Base-by-base conservation (phyloP, 495 filamentous ascomycete genomes). In the Glarea lozoyensis region DNA sequence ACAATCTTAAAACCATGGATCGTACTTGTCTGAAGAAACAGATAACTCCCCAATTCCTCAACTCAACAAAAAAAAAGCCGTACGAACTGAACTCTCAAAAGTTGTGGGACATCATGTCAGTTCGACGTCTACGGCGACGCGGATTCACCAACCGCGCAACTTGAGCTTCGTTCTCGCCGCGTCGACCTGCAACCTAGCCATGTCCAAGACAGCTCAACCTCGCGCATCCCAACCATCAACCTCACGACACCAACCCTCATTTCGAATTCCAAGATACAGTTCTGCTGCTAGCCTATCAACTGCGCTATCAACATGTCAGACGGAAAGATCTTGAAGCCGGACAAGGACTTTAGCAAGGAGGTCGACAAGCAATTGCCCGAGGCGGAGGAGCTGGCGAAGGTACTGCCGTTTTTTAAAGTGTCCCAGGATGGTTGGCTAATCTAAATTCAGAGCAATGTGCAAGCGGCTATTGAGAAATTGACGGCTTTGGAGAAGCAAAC, bases 401-500 rank as follows among this genome's bases (percentile, higher is more conserved):
- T 93, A 68, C 45, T 40, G 43, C 29, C n/a, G n/a, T n/a, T n/a
- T n/a, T n/a, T n/a, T n/a, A n/a, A n/a, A n/a, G n/a, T n/a, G n/a
- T n/a, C n/a, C n/a, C n/a, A n/a, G n/a, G n/a, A n/a, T n/a, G n/a
- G n/a, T n/a, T 46, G 16, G 15, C 33, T 38, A 43, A 23, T 33
- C 33, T 47, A 40, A 33, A 31, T 49, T n/a, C n/a, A 93, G 85
- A 79, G 69, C 57, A 84, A 92, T 66, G 69, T 89, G 46, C 77
- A 82, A 60, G 79, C 73, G 23, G 89, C 89, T 49, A 82, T 98
- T 54, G 92, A 98, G 66, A 96, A 94, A 74, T 81, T 97, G 40
- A 71, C 88, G 29, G 65, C 68, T 16, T 67, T 98, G 54, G 92
- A 98, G 74, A 98, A 97, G 66, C 88, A 96, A 67, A 82, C 92